A percentile compares a stretch with the other conserved stretches of the same genome.
These are phyloP conservation scores for Puccinia hordei DNA, from an alignment of 1,284 basidiomycete species.

Conservation along the genomic window DNA sequence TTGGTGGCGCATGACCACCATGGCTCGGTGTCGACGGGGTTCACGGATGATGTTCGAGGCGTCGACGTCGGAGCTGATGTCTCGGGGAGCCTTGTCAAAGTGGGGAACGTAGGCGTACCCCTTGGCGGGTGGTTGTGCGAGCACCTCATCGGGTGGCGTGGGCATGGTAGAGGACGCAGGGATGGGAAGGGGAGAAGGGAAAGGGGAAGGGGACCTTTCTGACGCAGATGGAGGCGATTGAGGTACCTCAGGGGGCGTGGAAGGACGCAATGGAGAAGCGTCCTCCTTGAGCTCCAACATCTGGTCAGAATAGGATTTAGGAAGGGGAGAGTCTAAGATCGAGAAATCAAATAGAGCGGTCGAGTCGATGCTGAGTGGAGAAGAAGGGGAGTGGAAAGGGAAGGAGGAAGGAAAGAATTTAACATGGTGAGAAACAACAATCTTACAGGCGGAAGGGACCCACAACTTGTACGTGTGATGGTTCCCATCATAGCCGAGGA, in stretches of 20 bases:
- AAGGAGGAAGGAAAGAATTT: background rate
- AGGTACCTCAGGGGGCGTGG: too few species aligned
- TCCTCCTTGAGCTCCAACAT: too few species aligned
- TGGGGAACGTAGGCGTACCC: background rate
- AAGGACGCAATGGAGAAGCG: too few species aligned
- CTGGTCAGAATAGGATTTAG: too few species aligned
- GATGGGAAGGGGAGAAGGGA: background rate
- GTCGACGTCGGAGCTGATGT: background rate
- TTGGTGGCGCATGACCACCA: too few species aligned
- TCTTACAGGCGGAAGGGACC: background rate
- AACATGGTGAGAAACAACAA: constrained; percentile 13
- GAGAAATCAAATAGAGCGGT: too few species aligned
- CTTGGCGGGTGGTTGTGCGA: background rate
- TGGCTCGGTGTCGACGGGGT: too few species aligned
- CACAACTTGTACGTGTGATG: background rate
- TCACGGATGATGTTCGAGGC: background rate
- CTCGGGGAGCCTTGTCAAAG: background rate
- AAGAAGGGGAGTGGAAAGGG: too few species aligned
- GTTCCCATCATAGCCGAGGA: background rate
- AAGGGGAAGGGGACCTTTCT: background rate
- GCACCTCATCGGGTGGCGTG: background rate
- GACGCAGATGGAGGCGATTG: too few species aligned
- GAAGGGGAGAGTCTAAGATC: background rate
- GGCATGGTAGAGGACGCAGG: background rate
- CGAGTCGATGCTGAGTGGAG: too few species aligned